phyloP scores from a whole-genome alignment of 306 rosid genomes.

The Senna siamea region DNA sequence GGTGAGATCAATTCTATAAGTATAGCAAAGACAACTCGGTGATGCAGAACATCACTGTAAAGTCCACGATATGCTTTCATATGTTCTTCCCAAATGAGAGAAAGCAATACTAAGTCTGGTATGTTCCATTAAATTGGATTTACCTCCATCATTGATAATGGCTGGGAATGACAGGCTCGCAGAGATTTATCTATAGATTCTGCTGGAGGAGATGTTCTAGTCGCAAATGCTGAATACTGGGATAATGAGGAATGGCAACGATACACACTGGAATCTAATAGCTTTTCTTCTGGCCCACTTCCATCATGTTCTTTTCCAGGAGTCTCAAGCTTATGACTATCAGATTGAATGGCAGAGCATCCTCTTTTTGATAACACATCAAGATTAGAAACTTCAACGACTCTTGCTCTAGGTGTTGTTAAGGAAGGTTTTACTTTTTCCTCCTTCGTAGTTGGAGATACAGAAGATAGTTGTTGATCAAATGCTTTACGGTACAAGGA shows the following conservation, averaged over 20 bases:
- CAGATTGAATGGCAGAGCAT: slow-evolving; percentile 52
- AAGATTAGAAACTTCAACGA: slow-evolving; percentile 47
- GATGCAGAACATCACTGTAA: slow-evolving; percentile 13
- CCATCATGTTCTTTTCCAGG: slow-evolving; percentile 44
- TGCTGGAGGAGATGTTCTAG: slow-evolving; percentile 61
- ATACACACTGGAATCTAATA: slow-evolving; percentile 69
- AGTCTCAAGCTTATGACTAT: slow-evolving; percentile 47
- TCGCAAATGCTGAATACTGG: slow-evolving; percentile 53
- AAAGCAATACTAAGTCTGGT: not conserved
- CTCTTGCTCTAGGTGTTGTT: slow-evolving; percentile 46
- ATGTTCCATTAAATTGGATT: slow-evolving; percentile 34
- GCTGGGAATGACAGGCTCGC: slow-evolving; percentile 91
- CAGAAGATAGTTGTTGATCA: slow-evolving; percentile 67
- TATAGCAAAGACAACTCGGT: not conserved
- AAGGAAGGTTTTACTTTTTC: slow-evolving; percentile 50
- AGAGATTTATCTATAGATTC: slow-evolving; percentile 62
- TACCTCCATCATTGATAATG: slow-evolving; percentile 94
- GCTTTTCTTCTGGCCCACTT: slow-evolving; percentile 56
- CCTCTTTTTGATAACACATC: slow-evolving; percentile 49
- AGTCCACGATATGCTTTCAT: slow-evolving; percentile 17
- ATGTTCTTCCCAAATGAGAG: not conserved
- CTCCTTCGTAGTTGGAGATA: slow-evolving; percentile 63
- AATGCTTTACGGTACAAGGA: slow-evolving; percentile 87
- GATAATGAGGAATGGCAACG: slow-evolving; percentile 93
- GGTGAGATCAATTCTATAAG: slow-evolving; percentile 1